A percentile compares a stretch with the other conserved stretches of the same genome.
Evolutionary conservation across 768 basidiomycete genomes (phyloP).

Genomic region (Suillus brevipes): DNA sequence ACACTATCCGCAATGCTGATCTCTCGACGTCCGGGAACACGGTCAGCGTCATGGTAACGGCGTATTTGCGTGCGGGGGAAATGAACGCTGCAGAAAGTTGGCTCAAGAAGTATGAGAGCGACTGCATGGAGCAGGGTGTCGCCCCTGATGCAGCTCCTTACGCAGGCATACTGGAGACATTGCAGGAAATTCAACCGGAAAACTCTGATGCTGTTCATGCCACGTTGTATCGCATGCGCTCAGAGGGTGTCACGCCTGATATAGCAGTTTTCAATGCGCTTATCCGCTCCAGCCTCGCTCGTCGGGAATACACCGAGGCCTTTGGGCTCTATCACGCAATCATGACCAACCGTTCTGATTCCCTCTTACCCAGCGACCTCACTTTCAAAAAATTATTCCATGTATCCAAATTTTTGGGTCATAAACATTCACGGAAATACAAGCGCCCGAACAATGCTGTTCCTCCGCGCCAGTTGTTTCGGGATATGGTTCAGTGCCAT

Average conservation of each 20-base stretch:
- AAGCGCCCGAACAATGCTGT: constrained; percentile 25
- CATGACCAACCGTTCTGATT: constrained; percentile 30
- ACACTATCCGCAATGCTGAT: constrained; percentile 17
- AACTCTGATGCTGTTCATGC: constrained; percentile 34
- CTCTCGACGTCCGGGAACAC: constrained; percentile 33
- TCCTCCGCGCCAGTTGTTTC: constrained; percentile 43
- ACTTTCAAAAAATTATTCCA: constrained; percentile 49
- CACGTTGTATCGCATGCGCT: constrained; percentile 41
- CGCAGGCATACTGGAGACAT: constrained; percentile 38
- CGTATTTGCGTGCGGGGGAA: constrained; percentile 35
- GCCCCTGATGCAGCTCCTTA: constrained; percentile 32
- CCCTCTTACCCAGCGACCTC: constrained; percentile 40
- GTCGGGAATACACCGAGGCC: constrained; percentile 33
- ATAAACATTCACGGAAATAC: constrained; percentile 23
- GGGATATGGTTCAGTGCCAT: constrained; percentile 44
- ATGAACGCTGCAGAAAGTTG: constrained; percentile 32
- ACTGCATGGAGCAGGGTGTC: constrained; percentile 19
- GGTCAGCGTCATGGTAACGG: constrained; percentile 38
- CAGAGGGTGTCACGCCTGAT: constrained; percentile 38
- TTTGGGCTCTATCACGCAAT: constrained; percentile 47
- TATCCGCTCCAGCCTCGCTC: constrained; percentile 40
- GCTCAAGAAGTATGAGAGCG: constrained; percentile 26
- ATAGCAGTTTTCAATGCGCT: constrained; percentile 49
- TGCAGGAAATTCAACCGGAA: constrained; percentile 32
- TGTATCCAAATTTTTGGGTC: constrained; percentile 20